Base-by-base conservation (phyloP, 2,329 filamentous ascomycete genomes). In the Fusarium miscanthi region DNA sequence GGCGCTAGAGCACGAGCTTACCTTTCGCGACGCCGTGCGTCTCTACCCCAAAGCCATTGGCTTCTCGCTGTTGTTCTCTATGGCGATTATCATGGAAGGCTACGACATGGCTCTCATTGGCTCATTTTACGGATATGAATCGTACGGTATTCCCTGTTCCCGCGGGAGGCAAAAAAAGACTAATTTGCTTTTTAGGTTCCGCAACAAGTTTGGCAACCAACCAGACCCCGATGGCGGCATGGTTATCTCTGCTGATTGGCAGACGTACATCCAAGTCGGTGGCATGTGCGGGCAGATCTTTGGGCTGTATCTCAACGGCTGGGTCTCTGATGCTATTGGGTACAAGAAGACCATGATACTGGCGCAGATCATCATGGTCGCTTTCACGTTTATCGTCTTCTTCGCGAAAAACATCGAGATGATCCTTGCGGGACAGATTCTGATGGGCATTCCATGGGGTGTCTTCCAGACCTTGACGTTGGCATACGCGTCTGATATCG, bases 401-500 rank as follows among this genome's bases (percentile, higher is more conserved):
- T 90, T 89, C 14, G 88, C 88, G 0, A 82, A 86, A 66, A 87
- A 85, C 69, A 84, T 89, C 17, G 78, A 84, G 54, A 83, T 85
- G 16, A 84, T 90, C 21, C 83, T 90, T 14, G 85, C 85, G 1
- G 88, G 86, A 5, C 87, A 90, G 77, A 85, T 90, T 41, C 80
- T 90, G 5, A 87, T 86, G 70, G 89, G 89, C 40, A 85, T 89
- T 30, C 87, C 87, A 0, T 88, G 86, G 83, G 85, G 85, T 21
- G 83, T 87, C 38, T 86, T 89, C 79, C 85, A 87, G 61, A 80
- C 83, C n/a, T 78, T 88, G 35, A 86, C 85, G 38, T 85, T 88
- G 56, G 88, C 90, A 4, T 92, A 92, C 70, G 90, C 89, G 12
- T 88, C 88, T 43, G 90, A 92, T 77, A 90, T 93, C 49, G 92